A percentile compares a stretch with the other conserved stretches of the same genome.
Evolutionary conservation across 2,329 filamentous ascomycete genomes (phyloP).

Genomic region (Xylaria sp.): DNA sequence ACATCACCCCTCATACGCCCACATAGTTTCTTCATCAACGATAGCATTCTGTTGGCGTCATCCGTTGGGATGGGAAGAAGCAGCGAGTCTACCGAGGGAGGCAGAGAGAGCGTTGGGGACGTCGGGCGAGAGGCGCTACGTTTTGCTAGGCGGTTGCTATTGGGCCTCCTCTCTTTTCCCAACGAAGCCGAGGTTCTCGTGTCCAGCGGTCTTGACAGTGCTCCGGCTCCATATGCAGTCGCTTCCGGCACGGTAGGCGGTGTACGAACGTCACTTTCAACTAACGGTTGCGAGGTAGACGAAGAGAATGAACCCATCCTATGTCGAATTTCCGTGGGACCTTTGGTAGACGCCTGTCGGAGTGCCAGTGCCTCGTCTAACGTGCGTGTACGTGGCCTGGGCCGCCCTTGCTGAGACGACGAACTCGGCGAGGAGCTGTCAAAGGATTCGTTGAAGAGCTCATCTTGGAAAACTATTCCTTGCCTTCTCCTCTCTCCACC

Average conservation of each 20-base stretch:
- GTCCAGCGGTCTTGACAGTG: constrained; percentile 50
- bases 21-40: constrained; percentile 80
- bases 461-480: constrained; percentile 71
- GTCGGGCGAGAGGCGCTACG: constrained; percentile 65
- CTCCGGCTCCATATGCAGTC: constrained; percentile 54
- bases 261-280: constrained; percentile 56
- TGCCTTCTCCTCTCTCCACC: constrained; percentile 61
- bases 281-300: constrained; percentile 63
- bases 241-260: constrained; percentile 56
- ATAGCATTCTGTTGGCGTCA: constrained; percentile 76
- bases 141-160: constrained; percentile 64
- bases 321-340: constrained; percentile 62
- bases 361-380: constrained; percentile 62
- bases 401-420: constrained; percentile 49
- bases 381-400: constrained; percentile 66
- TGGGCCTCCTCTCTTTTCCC: constrained; percentile 59
- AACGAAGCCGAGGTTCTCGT: constrained; percentile 42
- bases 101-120: constrained; percentile 64
- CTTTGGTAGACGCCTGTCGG: constrained; percentile 55
- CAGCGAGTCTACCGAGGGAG: constrained; percentile 69
- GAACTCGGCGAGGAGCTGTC: constrained; percentile 59
- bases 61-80: constrained; percentile 69
- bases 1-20: constrained; percentile 83
- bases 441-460: constrained; percentile 62
- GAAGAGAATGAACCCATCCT: constrained; percentile 75